Evolutionary conservation across 805 yeast genomes (phyloP), one percentile per base, ranked within the genome.

Genomic region (Wickerhamiella azyma): DNA sequence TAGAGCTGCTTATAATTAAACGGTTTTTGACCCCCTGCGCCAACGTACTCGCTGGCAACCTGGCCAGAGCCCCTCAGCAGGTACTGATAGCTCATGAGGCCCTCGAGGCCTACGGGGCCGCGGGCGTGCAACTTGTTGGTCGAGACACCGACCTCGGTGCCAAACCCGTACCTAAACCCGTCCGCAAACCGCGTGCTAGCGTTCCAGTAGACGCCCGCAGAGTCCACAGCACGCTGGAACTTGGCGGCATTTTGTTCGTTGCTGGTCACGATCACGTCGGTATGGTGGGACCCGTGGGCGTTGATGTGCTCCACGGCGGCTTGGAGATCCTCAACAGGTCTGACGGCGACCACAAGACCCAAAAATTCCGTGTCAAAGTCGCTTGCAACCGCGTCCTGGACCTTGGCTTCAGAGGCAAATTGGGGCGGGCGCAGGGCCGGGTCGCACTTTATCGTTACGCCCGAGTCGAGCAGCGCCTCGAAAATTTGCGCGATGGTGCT

Each of bases 61-160:
- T 92, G 98, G 4, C 99, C 99, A 54, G 76, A 69, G 37, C 99
- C 99, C 64, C 82, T 75, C 51, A 92, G 66, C 61, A 85, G 92
- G 62, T 92, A 92, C 65, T 92, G 97, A 64, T 92, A 92, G 55
- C 94, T 84, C 61, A 89, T 94, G 53, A 92, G 71, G 1, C 99
- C 99, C 60, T 92, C 99, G 28, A 92, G 71, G 2, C 99, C 99
- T 29, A 92, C 97, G 13, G 98, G 99, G 2, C 99, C 99, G 58
- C 99, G 75, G 9, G 98, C 95, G 61, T 92, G 99, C 51, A 92
- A 85, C 63, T 92, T 92, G 60, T 89, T 88, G 39, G 98, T 92
- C 41, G 94, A 81, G 49, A 92, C 89, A 30, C 99, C 99, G 14
- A 92, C 98, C 64, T 92, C 99, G 5, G 99, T 81, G 45, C 99